Conservation (phyloP, 306 rosid genomes). For the Cucurbita argyrosperma region DNA sequence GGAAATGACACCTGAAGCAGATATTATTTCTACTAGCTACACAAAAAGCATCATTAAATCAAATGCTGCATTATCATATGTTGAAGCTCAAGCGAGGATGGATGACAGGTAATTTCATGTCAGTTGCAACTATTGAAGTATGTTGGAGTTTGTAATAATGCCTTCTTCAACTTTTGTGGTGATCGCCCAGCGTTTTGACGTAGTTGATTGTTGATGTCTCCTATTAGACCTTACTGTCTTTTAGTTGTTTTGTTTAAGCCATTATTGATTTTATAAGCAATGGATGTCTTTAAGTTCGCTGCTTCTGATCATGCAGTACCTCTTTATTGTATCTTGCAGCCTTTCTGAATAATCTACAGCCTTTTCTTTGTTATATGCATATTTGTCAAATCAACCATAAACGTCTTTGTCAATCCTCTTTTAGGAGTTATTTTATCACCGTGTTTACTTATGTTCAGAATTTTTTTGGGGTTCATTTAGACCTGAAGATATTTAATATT, state of each 20-base stretch:
- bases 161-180: background rate
- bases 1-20: constrained; percentile 97
- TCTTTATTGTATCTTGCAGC: background rate
- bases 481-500: background rate
- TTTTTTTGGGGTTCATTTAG: background rate
- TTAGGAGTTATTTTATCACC: background rate
- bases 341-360: background rate
- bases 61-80: constrained; percentile 74
- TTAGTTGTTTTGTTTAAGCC: background rate
- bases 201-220: background rate
- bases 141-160: background rate
- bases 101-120: constrained; percentile 65
- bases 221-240: background rate
- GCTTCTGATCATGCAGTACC: background rate
- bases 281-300: background rate
- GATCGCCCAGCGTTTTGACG: background rate
- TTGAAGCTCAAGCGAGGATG: constrained; percentile 99
- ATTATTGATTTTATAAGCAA: background rate
- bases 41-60: constrained; percentile 88
- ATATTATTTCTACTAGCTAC: constrained; percentile 58
- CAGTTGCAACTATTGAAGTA: constrained; percentile 6
- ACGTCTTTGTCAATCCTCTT: background rate
- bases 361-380: background rate
- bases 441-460: background rate
- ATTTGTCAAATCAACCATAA: background rate